Base-by-base conservation (phyloP, 78 protist species). In the slime mould (Dictyostelium discoideum) region DNA sequence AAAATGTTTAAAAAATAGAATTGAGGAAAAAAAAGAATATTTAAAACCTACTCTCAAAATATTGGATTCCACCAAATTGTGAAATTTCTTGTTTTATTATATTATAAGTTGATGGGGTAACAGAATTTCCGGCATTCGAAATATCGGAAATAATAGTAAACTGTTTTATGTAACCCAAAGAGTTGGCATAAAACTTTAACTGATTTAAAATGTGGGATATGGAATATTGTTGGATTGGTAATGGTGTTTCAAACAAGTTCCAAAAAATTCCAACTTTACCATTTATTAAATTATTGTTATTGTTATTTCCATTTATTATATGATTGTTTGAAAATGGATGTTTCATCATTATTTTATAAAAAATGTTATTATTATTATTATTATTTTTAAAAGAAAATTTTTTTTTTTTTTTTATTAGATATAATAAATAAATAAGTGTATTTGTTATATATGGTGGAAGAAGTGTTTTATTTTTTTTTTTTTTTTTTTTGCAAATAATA, bases 221-320 rank as follows among this genome's bases (percentile, higher is more conserved):
- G 13, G 69, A 13, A 16, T 44, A 16, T 14, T 69, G 20, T 9
- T 44, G 78, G 13, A 46, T 63, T 6, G 73, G 69, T 24, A 86
- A 46, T 16, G 92, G 40, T n/a, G 92, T 78, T 32, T 86, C 92
- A 24, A 24, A 72, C 2, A 86, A 46, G 37, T 86, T 86, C 92
- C 92, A 86, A 76, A 86, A 86, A 18, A 86, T 50, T 44, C 92
- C 92, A 44, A 86, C 92, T 32, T 50, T 63, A 22, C n/a, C 11
- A 63, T 63, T 63, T 16, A 57, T 57, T 22, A 22, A 22, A 63
- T 63, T 63, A 63, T 63, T 60, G 5, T 20, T 63, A 63, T 18
- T 60, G 22, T 22, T 63, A 20, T 20, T 63, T 5, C 6, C 26
- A 63, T 63, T 63, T 63, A 63, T 63, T 22, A 22, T 63, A 63